These are phyloP conservation scores for Diutina ranongensis DNA, from an alignment of 1,139 yeast genomes.

Conservation along the genomic window DNA sequence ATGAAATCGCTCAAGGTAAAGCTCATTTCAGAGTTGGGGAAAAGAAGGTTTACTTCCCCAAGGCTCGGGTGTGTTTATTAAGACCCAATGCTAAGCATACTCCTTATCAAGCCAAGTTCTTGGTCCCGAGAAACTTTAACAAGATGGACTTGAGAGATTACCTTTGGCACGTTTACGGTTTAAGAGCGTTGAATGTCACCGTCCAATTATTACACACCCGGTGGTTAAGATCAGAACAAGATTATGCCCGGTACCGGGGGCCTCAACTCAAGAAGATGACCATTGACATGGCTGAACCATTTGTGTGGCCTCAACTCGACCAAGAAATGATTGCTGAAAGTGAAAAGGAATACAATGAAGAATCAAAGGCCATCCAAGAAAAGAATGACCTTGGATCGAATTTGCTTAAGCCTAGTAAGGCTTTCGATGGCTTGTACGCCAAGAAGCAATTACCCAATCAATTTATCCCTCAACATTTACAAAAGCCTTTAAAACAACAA, in stretches of 20 bases:
- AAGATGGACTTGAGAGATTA: conserved; percentile 87
- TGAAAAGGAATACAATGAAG: not conserved
- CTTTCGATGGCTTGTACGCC: conserved; percentile 69
- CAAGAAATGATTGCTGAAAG: conserved; percentile 8
- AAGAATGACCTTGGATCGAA: conserved; percentile 49
- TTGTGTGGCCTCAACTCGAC: conserved; percentile 78
- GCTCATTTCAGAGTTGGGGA: conserved; percentile 80
- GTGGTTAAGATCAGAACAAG: conserved; percentile 48
- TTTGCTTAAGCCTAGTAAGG: conserved; percentile 49
- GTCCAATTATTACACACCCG: conserved; percentile 73
- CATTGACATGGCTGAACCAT: conserved; percentile 85
- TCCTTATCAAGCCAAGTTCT: conserved; percentile 90
- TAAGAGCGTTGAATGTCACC: conserved; percentile 78
- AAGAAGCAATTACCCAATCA: conserved; percentile 62
- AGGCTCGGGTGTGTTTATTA: conserved; percentile 65
- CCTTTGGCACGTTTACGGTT: conserved; percentile 75
- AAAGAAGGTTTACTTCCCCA: conserved; percentile 65
- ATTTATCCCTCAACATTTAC: conserved; percentile 47
- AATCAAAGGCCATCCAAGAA: conserved; percentile 12
- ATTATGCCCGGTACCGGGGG: conserved; percentile 61
- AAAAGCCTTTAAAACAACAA: conserved; percentile 28
- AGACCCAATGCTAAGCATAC: conserved; percentile 91
- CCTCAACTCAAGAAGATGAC: conserved; percentile 92
- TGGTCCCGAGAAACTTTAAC: conserved; percentile 85
- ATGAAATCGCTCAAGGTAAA: conserved; percentile 48